Conservation (phyloP, 371 early-diverging fungal genomes). For the Mortierella sp. region DNA sequence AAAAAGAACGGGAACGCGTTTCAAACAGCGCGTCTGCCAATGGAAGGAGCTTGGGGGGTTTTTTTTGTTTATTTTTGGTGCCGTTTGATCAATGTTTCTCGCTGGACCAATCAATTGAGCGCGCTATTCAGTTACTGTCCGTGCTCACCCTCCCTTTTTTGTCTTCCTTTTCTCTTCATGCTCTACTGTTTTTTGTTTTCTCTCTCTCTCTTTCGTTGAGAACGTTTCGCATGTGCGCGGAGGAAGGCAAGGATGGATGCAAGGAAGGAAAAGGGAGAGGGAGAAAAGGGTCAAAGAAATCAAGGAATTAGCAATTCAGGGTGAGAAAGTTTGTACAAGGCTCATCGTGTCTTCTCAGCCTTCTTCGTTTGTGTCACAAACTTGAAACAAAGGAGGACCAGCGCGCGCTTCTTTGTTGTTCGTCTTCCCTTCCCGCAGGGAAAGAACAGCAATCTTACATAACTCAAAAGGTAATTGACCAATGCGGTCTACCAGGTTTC, state of each 20-base stretch:
- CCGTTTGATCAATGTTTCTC: no score
- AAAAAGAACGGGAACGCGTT: conserved; percentile 10
- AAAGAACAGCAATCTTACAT: conserved; percentile 10
- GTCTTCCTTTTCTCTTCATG: no score
- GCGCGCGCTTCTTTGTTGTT: background rate
- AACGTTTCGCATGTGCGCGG: background rate
- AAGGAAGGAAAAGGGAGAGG: background rate
- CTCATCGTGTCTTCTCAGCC: no score
- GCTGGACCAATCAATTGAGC: no score
- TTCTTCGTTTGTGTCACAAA: background rate
- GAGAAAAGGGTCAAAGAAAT: background rate
- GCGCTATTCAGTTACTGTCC: no score
- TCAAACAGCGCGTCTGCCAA: no score
- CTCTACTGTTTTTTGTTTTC: background rate
- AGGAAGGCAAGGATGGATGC: background rate
- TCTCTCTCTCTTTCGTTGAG: background rate
- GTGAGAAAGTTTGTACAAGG: background rate
- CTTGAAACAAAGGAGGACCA: background rate
- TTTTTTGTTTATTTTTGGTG: no score
- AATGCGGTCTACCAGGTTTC: no score
- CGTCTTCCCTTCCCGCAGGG: background rate
- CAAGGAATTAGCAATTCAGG: background rate
- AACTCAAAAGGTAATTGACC: background rate
- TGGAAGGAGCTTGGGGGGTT: no score
- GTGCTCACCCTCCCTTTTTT: no score